These are phyloP conservation scores for Hippophae rhamnoides DNA, from an alignment of 306 rosid genomes.

Conservation along the genomic window DNA sequence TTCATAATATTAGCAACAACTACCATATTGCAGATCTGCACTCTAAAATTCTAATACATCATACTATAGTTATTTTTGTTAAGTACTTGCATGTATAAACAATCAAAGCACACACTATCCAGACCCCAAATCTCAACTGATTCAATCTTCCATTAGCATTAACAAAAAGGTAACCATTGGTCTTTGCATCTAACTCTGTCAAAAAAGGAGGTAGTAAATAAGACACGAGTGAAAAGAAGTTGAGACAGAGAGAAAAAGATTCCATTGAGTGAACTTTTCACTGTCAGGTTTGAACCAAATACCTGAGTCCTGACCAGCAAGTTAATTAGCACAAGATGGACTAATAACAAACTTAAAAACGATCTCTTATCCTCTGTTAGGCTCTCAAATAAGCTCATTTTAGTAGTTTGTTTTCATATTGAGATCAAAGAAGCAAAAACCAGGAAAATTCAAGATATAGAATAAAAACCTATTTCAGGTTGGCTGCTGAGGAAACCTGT, in stretches of 20 bases:
- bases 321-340: conserved; percentile 17
- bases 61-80: too few relatives aligned
- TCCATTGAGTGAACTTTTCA: conserved; percentile 51
- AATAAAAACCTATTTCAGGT: conserved; percentile 44
- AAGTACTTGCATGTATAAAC: too few relatives aligned
- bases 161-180: too few relatives aligned
- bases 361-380: not conserved
- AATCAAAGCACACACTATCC: too few relatives aligned
- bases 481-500: conserved; percentile 28
- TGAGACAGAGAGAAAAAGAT: conserved; percentile 12
- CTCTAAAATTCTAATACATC: too few relatives aligned
- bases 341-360: conserved; percentile 3
- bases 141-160: too few relatives aligned
- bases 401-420: not conserved
- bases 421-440: not conserved
- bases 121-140: too few relatives aligned
- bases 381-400: not conserved
- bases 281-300: conserved; percentile 66
- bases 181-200: conserved; percentile 29
- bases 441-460: not conserved
- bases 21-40: too few relatives aligned
- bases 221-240: conserved; percentile 19
- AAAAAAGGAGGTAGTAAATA: conserved; percentile 5
- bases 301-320: conserved; percentile 50
- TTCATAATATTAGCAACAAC: too few relatives aligned